Evolutionary conservation across 1,284 basidiomycete species (phyloP), one percentile per base, ranked within the genome.

Genomic region (Trichosporon asahii): DNA sequence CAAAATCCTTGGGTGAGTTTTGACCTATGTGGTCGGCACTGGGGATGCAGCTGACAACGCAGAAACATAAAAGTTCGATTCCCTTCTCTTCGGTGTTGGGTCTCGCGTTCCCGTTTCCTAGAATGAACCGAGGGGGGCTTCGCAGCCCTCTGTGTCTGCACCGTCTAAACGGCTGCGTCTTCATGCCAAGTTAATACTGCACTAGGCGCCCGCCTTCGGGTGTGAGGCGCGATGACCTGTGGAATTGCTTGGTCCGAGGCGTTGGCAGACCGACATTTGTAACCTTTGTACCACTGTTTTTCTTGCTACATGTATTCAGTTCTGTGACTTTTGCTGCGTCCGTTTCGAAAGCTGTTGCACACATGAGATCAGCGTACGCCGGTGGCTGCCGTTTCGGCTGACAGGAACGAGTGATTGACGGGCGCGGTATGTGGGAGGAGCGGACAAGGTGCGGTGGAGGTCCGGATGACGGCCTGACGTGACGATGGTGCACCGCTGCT

Each of bases 51-150:
- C 49, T 35, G 46, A 61, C 2, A 23, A 27, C 21, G 55, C 68
- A 78, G 78, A 79, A 78, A 82, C 81, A 82, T 72, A 78, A 80
- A 82, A 82, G 81, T 82, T 82, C 81, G 80, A 81, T 76, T 76
- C 77, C 75, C 74, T 75, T 71, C 76, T 75, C 77, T 76, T 72
- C 79, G 75, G 78, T 81, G 76, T 74, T 74, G 73, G 75, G 76
- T 76, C 70, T 80, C 80, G 81, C 81, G 81, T 82, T 82, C 81
- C 81, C 81, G 81, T 82, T 78, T 78, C 77, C 80, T 73, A 82
- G 74, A 82, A 68, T 68, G 70, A 81, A 49, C 55, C 55, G 68
- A 68, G 68, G 68, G 64, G 37, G 64, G 53, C 64, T 25, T 68
- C 68, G 68, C 68, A 60, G 64, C 64, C 66, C 66, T 40, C 66